Base-by-base conservation (phyloP, 805 yeast species). In the Komagataella mondaviorum region DNA sequence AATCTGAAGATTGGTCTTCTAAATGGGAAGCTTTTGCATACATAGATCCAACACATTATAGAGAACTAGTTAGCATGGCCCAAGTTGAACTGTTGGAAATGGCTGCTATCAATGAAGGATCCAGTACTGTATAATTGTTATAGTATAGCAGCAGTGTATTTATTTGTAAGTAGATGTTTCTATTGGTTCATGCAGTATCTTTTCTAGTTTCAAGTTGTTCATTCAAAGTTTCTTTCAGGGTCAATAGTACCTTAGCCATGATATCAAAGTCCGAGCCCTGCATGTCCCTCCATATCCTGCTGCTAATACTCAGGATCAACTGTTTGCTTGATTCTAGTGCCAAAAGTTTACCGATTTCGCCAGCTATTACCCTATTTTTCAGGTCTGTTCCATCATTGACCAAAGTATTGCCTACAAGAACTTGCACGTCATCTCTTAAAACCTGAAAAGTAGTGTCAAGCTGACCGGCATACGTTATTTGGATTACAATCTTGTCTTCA, bases 31-130 rank as follows among this genome's bases (percentile, higher is more conserved):
- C 79, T 12, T 71, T 75, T 10, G 87, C 88, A 3, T 72, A 85
- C 30, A 86, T 90, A 36, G 96, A 90, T 60, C 98, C 98, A 0
- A 86, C 88, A 10, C 78, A 77, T 57, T 90, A 86, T 63, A 76
- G 89, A 56, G 81, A 77, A 10, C 66, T 90, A 22, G 84, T 83
- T 2, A 56, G 83, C 5, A 74, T 85, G 51, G 75, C 71, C 51
- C 78, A 81, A 3, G 72, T 89, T 3, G 96, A 90, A 64, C 93
- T 90, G 6, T 67, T 90, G 54, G 96, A 88, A 58, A 83, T 86
- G 85, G 91, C 95, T 14, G 96, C 87, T 8, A 73, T 84, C n/a
- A 81, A 79, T 55, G 83, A 81, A 52, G 72, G 71, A n/a, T 8
- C n/a, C 39, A 4, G 39, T 3, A 30, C 39, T 30, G 10, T 8